phyloP scores from a whole-genome alignment of 768 basidiomycete species.

The Collybiopsis luxurians region DNA sequence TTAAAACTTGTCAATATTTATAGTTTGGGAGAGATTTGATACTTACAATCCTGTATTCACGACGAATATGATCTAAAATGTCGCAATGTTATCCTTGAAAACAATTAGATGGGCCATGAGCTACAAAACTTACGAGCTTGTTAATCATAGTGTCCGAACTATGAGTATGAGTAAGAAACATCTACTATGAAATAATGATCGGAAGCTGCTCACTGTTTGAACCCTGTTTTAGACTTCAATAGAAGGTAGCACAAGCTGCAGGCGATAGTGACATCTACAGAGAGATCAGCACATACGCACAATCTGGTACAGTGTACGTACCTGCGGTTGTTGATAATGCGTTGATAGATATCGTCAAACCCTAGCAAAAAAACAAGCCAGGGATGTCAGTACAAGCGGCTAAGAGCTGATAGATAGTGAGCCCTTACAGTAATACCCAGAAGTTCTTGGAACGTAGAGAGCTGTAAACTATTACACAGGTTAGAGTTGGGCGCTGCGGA shows the following conservation, averaged over 20 bases:
- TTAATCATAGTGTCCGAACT: constrained; percentile 13
- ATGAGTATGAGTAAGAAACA: neutral
- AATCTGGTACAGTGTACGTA: neutral
- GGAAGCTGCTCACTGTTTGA: constrained; percentile 4
- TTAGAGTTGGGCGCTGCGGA: neutral
- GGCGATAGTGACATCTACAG: constrained; percentile 10
- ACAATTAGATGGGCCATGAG: neutral
- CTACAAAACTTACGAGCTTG: constrained; percentile 5
- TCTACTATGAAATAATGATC: neutral
- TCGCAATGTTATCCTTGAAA: neutral
- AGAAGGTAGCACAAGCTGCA: constrained; percentile 10
- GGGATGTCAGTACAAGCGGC: neutral
- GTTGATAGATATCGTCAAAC: constrained; percentile 12
- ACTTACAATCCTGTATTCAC: constrained; percentile 16
- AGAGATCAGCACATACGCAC: neutral
- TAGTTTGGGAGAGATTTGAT: no score
- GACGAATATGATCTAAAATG: constrained; percentile 8
- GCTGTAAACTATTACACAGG: neutral
- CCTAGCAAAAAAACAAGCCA: neutral
- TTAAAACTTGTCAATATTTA: no score
- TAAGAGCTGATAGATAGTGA: neutral
- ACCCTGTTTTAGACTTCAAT: constrained; percentile 8
- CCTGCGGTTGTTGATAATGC: constrained; percentile 8
- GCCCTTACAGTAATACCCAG: constrained; percentile 7
- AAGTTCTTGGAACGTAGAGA: constrained; percentile 4